phyloP scores from a whole-genome alignment of 345 rosid species.

The Turnera subulata region DNA sequence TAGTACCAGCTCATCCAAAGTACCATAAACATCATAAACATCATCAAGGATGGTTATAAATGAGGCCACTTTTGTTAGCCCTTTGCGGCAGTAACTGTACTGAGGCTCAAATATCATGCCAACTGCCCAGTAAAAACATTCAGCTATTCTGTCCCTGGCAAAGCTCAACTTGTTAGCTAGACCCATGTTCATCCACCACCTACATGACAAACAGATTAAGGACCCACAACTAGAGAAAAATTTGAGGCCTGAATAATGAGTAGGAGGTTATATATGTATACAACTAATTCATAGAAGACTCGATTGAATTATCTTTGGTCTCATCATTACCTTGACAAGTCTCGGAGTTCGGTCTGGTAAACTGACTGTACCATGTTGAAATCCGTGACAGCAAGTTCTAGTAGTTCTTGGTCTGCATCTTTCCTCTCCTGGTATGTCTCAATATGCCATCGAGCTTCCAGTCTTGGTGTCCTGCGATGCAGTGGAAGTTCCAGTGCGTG shows the following conservation, averaged over 20 bases:
- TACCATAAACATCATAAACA: slow-evolving; percentile 15
- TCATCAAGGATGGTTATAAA: slow-evolving; percentile 22
- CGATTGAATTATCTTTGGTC: background rate
- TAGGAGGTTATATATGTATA: background rate
- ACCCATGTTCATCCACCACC: slow-evolving; percentile 23
- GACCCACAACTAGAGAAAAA: background rate
- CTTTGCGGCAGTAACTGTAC: slow-evolving; percentile 4
- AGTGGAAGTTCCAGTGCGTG: slow-evolving; percentile 20
- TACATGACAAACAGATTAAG: background rate
- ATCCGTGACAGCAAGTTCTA: slow-evolving; percentile 21
- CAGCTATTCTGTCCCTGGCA: slow-evolving; percentile 12
- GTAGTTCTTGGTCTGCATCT: slow-evolving; percentile 4
- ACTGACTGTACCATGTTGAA: slow-evolving; percentile 20
- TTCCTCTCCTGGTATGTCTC: slow-evolving; percentile 9
- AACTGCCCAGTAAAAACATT: slow-evolving; percentile 11
- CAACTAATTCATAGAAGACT: background rate
- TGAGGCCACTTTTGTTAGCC: slow-evolving; percentile 6
- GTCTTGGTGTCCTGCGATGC: slow-evolving; percentile 5
- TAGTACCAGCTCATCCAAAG: too few relatives aligned
- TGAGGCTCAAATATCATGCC: slow-evolving; percentile 17
- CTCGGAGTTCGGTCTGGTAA: slow-evolving; percentile 17
- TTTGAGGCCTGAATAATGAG: too few relatives aligned
- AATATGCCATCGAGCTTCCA: slow-evolving; percentile 23
- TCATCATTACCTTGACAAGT: slow-evolving; percentile 15
- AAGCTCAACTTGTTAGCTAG: slow-evolving; percentile 16